Percentiles rank a stretch among this genome's conserved stretches.
phyloP scores from a whole-genome alignment of 495 filamentous ascomycete genomes.

The Durotheca rogersii region DNA sequence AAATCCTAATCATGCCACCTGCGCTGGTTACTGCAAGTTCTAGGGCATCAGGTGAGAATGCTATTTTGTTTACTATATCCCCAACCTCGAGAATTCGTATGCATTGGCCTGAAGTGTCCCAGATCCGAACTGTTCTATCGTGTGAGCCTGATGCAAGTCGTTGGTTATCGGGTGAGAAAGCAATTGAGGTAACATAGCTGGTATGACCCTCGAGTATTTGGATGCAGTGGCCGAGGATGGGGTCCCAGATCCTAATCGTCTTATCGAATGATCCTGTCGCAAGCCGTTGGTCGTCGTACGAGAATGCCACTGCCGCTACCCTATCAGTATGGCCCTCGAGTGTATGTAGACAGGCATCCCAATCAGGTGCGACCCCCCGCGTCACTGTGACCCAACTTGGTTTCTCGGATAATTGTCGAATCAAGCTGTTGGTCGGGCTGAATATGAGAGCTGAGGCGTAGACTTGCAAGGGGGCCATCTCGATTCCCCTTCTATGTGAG shows the following conservation, averaged over 20 bases:
- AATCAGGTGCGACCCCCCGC: conserved; percentile 1
- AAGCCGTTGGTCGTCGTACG: not conserved
- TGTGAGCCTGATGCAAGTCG: not conserved
- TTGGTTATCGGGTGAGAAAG: not conserved
- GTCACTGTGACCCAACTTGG: not conserved
- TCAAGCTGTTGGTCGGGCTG: conserved; percentile 6
- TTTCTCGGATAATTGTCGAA: conserved; percentile 2
- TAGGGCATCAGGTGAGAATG: not conserved
- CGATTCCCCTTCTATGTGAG: conserved; percentile 10
- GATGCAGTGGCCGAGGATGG: not conserved
- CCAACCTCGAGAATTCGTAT: not conserved
- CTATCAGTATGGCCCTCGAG: conserved; percentile 8
- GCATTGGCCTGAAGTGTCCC: not conserved
- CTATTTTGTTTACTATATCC: not conserved
- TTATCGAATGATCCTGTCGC: not conserved
- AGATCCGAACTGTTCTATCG: not conserved
- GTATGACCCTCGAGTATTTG: not conserved
- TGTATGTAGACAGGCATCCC: conserved; percentile 16
- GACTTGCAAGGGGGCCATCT: conserved; percentile 19
- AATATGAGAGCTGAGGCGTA: conserved; percentile 27
- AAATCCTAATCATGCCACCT: too few species aligned
- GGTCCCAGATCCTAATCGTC: not conserved
- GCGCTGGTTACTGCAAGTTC: too few species aligned
- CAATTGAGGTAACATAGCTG: not conserved
- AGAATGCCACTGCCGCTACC: conserved; percentile 13